Evolutionary conservation across 352 stramenopile species (phyloP).

Genomic region (Phytophthora podocarpi): DNA sequence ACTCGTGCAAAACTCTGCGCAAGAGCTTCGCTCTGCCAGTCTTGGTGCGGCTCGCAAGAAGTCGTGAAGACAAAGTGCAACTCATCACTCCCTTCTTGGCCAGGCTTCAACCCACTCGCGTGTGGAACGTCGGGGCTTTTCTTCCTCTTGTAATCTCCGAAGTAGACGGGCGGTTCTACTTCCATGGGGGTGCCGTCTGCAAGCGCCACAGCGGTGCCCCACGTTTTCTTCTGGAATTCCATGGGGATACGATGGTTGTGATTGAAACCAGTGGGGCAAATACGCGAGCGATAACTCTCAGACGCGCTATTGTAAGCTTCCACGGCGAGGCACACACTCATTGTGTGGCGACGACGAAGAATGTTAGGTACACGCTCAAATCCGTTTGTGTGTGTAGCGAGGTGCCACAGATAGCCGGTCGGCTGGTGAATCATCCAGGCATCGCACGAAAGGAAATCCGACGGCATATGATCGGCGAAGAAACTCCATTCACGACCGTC

Average conservation of each 20-base stretch:
- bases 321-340: slow-evolving; percentile 71
- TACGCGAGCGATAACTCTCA: slow-evolving; percentile 49
- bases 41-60: slow-evolving; percentile 58
- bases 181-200: slow-evolving; percentile 35
- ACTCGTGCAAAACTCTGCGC: slow-evolving; percentile 66
- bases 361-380: slow-evolving; percentile 84
- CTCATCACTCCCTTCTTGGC: slow-evolving; percentile 54
- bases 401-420: slow-evolving; percentile 59
- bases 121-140: slow-evolving; percentile 5
- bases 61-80: slow-evolving; percentile 83
- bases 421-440: slow-evolving; percentile 73
- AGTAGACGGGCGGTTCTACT: slow-evolving; percentile 40
- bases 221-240: slow-evolving; percentile 46
- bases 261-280: slow-evolving; percentile 75
- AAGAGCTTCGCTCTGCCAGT: slow-evolving; percentile 82
- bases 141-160: slow-evolving; percentile 56
- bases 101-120: slow-evolving; percentile 31
- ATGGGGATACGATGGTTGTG: slow-evolving; percentile 70
- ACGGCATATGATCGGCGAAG: slow-evolving; percentile 59
- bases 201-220: slow-evolving; percentile 56
- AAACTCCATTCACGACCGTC: slow-evolving; percentile 80
- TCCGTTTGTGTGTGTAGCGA: slow-evolving; percentile 75
- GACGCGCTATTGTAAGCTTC: slow-evolving; percentile 78
- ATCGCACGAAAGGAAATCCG: slow-evolving; percentile 76
- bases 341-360: slow-evolving; percentile 72